Conservation (phyloP, 768 basidiomycete genomes). For the Leccinellum rugosiceps region DNA sequence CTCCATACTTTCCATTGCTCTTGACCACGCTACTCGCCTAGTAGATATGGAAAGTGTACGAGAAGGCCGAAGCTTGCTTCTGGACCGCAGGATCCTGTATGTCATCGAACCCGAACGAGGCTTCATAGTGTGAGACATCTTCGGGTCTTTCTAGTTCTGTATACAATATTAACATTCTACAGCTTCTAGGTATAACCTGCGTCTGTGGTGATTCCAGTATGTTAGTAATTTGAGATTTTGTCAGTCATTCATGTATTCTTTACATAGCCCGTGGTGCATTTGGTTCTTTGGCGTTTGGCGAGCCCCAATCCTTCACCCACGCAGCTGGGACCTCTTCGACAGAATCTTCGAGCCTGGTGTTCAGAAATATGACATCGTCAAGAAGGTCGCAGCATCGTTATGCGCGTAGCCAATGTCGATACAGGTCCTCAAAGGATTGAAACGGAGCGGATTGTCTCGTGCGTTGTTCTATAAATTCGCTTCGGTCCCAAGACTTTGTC, state of each 20-base stretch:
- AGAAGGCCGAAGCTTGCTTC: conserved; percentile 88
- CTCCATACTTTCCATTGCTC: background rate
- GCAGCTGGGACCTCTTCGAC: conserved; percentile 29
- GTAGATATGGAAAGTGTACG: conserved; percentile 94
- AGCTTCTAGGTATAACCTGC: conserved; percentile 76
- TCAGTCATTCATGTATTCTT: background rate
- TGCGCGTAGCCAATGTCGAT: conserved; percentile 82
- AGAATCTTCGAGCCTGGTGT: conserved; percentile 42
- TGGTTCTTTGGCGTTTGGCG: conserved; percentile 86
- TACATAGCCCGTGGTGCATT: conserved; percentile 82
- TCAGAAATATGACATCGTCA: conserved; percentile 64
- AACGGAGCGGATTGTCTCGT: conserved; percentile 80
- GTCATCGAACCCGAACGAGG: conserved; percentile 94
- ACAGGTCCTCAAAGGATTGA: conserved; percentile 92
- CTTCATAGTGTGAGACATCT: conserved; percentile 61
- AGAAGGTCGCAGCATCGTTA: conserved; percentile 76
- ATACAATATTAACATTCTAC: conserved; percentile 3
- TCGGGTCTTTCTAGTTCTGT: background rate
- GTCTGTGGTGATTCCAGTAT: conserved; percentile 91
- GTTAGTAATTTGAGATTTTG: conserved; percentile 24
- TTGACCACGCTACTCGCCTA: background rate
- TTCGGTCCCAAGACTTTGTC: conserved; percentile 76
- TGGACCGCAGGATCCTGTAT: conserved; percentile 88
- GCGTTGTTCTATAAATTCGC: conserved; percentile 81
- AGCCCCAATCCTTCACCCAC: conserved; percentile 39